These are phyloP conservation scores for Sugiyamaella paludigena DNA, from an alignment of 1,139 yeast genomes.

Conservation along the genomic window DNA sequence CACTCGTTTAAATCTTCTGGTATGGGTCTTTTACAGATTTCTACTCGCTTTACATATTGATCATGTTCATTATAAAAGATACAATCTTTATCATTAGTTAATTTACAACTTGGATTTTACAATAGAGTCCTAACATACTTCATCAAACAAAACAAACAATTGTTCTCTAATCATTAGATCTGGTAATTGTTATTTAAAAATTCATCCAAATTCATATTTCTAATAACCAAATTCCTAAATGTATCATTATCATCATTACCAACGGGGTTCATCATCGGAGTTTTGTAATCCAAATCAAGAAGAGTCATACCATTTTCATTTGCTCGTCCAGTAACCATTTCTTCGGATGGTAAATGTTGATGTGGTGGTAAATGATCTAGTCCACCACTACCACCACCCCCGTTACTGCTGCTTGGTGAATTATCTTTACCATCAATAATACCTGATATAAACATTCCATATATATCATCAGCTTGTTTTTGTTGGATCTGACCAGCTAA, in stretches of 20 bases:
- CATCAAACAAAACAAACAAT: too few species aligned
- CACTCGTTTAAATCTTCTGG: too few species aligned
- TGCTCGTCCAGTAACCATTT: neutral
- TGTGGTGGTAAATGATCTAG: neutral
- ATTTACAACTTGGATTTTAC: too few species aligned
- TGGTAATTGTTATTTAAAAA: slow-evolving; percentile 17
- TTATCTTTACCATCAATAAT: slow-evolving; percentile 20
- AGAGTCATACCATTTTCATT: slow-evolving; percentile 7
- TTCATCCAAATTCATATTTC: slow-evolving; percentile 29
- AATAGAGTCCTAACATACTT: too few species aligned
- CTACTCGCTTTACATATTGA: too few species aligned
- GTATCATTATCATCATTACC: slow-evolving; percentile 12
- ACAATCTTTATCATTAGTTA: too few species aligned
- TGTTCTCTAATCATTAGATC: too few species aligned
- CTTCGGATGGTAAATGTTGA: neutral
- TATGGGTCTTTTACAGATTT: too few species aligned
- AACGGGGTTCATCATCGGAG: neutral
- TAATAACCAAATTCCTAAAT: slow-evolving; percentile 24
- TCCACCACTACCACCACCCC: neutral
- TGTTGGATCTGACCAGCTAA: slow-evolving; percentile 26
- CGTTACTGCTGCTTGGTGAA: neutral
- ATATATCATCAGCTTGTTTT: slow-evolving; percentile 24
- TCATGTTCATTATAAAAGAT: too few species aligned
- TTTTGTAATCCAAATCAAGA: neutral
- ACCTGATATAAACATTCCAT: slow-evolving; percentile 31